A percentile compares a stretch with the other conserved stretches of the same genome.
Conservation (phyloP, 345 rosid genomes). For the Citrus sp. region DNA sequence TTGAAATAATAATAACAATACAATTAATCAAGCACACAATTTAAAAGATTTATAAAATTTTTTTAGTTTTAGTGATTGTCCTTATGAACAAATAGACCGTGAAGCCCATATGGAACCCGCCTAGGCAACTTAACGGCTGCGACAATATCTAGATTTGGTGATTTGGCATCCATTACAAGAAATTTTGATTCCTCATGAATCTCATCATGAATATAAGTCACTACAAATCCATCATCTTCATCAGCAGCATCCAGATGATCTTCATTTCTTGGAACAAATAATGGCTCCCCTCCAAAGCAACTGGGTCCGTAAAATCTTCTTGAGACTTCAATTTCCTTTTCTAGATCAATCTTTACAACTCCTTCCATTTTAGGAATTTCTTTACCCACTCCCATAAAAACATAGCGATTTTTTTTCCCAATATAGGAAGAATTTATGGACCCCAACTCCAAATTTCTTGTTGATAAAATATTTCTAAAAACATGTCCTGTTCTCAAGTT, state of each 20-base stretch:
- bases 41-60: too few species aligned
- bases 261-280: conserved; percentile 16
- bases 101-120: neutral
- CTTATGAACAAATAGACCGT: neutral
- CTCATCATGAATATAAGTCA: conserved; percentile 23
- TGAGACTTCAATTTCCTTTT: conserved; percentile 13
- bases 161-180: conserved; percentile 26
- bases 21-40: too few species aligned
- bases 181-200: conserved; percentile 10
- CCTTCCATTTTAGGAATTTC: conserved; percentile 16
- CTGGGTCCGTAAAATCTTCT: conserved; percentile 16
- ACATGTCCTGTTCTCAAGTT: conserved; percentile 8
- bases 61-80: neutral
- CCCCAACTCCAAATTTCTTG: conserved; percentile 19
- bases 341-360: conserved; percentile 23
- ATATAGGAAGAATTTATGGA: conserved; percentile 11
- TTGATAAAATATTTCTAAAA: neutral
- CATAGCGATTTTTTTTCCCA: conserved; percentile 13
- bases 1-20: too few species aligned
- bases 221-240: conserved; percentile 31
- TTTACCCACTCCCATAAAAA: conserved; percentile 5
- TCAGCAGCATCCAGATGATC: neutral
- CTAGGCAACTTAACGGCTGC: conserved; percentile 1
- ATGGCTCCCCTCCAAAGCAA: conserved; percentile 32
- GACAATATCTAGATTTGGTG: conserved; percentile 3